Conservation (phyloP, 208 protist genomes). For the Trichomonas vaginalis region DNA sequence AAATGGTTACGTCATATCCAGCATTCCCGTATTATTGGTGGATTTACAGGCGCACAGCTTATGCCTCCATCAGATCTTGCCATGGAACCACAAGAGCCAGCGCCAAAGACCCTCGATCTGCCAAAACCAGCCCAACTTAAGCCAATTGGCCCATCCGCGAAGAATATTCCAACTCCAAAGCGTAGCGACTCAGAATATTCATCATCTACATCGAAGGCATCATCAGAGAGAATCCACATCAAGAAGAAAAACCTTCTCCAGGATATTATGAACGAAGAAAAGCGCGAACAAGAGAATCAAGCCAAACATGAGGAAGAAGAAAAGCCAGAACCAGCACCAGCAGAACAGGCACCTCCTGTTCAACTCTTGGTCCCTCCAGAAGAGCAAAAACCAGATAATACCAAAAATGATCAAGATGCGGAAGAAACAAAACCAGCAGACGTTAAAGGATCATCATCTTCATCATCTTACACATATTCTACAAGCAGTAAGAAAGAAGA, state of each 20-base stretch:
- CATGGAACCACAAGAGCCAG: not conserved
- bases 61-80: not conserved
- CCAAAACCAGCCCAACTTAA: not conserved
- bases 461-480: too few species aligned
- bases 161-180: not conserved
- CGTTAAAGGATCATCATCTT: too few species aligned
- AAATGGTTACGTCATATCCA: not conserved
- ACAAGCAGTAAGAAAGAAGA: too few species aligned
- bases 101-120: not conserved
- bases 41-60: not conserved
- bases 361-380: too few species aligned
- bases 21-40: not conserved
- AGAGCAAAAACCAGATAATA: too few species aligned
- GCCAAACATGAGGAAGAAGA: not conserved
- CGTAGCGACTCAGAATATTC: not conserved
- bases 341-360: not conserved
- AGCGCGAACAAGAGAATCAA: too few species aligned
- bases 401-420: too few species aligned
- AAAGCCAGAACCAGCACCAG: not conserved
- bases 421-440: too few species aligned
- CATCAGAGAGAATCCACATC: not conserved
- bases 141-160: not conserved
- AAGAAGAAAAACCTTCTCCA: too few species aligned
- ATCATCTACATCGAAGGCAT: too few species aligned
- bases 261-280: too few species aligned